Evolutionary conservation across 495 filamentous ascomycete species (phyloP).

Genomic region (Chaetomium fimeti): DNA sequence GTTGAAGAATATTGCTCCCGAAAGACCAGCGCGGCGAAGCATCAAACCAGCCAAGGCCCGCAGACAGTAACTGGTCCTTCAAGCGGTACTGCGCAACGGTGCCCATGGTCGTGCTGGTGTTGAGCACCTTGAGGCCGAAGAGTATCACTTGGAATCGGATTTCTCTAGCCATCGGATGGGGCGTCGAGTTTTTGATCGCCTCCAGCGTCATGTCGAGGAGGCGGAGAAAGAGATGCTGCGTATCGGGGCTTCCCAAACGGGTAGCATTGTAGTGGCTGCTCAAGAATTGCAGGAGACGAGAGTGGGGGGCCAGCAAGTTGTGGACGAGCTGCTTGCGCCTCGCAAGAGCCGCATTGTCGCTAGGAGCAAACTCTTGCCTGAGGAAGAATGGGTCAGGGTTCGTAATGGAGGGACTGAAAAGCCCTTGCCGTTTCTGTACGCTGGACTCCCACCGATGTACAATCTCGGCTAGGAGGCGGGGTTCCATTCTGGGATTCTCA

Average conservation of each 20-base stretch:
- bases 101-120: slow-evolving; percentile 62
- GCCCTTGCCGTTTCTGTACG: slow-evolving; percentile 67
- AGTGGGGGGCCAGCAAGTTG: slow-evolving; percentile 79
- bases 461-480: slow-evolving; percentile 78
- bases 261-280: slow-evolving; percentile 92
- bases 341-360: slow-evolving; percentile 71
- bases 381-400: slow-evolving; percentile 85
- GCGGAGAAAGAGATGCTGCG: slow-evolving; percentile 75
- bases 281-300: slow-evolving; percentile 81
- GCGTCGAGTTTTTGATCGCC: slow-evolving; percentile 63
- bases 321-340: slow-evolving; percentile 74
- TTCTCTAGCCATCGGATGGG: slow-evolving; percentile 86
- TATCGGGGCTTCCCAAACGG: slow-evolving; percentile 72
- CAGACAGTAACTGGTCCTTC: slow-evolving; percentile 84
- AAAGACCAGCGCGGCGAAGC: slow-evolving; percentile 87
- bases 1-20: slow-evolving; percentile 86
- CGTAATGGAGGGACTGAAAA: slow-evolving; percentile 76
- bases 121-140: slow-evolving; percentile 74
- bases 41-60: slow-evolving; percentile 83
- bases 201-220: slow-evolving; percentile 72
- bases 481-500: slow-evolving; percentile 85
- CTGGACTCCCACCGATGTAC: slow-evolving; percentile 83
- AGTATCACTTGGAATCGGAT: slow-evolving; percentile 83
- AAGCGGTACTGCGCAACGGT: slow-evolving; percentile 64
- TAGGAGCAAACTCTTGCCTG: slow-evolving; percentile 89